Conservation (phyloP, 441 rosid species). For the Aleurites moluccanus region DNA sequence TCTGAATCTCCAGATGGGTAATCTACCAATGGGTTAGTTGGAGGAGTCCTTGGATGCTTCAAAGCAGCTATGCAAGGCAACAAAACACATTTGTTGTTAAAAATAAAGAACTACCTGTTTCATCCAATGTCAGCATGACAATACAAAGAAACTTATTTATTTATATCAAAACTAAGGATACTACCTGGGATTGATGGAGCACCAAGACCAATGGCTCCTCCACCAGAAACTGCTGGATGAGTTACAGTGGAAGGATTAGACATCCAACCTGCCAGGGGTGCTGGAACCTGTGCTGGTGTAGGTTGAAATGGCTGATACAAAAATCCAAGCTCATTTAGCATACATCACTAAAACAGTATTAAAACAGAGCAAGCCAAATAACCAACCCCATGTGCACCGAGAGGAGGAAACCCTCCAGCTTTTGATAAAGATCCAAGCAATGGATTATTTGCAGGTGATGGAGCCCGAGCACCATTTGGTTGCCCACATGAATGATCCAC, state of each 20-base stretch:
- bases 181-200: conserved; percentile 81
- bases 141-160: conserved; percentile 9
- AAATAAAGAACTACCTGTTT: conserved; percentile 16
- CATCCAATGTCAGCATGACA: conserved; percentile 10
- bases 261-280: conserved; percentile 99
- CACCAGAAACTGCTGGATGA: conserved; percentile 88
- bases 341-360: not conserved
- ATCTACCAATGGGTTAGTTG: conserved; percentile 70
- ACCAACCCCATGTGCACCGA: conserved; percentile 93
- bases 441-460: conserved; percentile 84
- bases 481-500: conserved; percentile 95
- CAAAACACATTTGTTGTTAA: conserved; percentile 27
- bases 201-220: conserved; percentile 87
- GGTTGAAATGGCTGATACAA: conserved; percentile 85
- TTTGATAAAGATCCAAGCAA: conserved; percentile 87
- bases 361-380: conserved; percentile 8
- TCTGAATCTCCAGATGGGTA: conserved; percentile 91
- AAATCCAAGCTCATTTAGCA: conserved; percentile 32
- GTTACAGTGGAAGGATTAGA: conserved; percentile 79
- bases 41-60: conserved; percentile 97
- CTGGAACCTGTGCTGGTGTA: conserved; percentile 70
- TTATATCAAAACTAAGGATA: conserved; percentile 12
- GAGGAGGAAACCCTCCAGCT: conserved; percentile 90
- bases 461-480: conserved; percentile 94
- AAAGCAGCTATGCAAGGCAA: conserved; percentile 58